phyloP scores from a whole-genome alignment of 148 eudicot genomes.

The Amaranthus cruentus region DNA sequence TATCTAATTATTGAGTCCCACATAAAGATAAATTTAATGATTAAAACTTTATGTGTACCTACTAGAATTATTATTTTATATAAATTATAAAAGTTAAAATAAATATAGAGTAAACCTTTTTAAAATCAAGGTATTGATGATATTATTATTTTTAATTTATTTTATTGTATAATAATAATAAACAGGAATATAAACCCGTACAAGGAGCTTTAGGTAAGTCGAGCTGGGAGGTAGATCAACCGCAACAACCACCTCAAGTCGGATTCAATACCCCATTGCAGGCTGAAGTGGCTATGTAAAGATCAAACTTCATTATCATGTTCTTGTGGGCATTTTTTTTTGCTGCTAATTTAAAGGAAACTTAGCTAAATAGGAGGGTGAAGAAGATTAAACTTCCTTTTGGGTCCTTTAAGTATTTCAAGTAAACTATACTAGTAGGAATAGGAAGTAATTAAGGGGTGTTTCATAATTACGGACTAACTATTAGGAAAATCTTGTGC shows the following conservation, averaged over 20 bases:
- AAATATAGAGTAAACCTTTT: no score
- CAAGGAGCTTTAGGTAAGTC: conserved; percentile 51
- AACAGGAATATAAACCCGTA: conserved; percentile 68
- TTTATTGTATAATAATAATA: not conserved
- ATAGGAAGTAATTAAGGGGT: not conserved
- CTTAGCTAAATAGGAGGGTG: not conserved
- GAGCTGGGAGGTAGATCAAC: conserved; percentile 59
- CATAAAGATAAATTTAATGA: not conserved
- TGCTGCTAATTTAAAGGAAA: conserved; percentile 10
- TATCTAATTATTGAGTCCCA: not conserved
- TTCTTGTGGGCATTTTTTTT: conserved; percentile 7
- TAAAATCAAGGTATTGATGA: no score
- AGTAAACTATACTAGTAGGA: not conserved
- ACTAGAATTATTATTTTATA: no score
- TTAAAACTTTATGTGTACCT: not conserved
- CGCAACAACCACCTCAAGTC: conserved; percentile 32
- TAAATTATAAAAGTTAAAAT: no score
- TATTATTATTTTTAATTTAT: not conserved
- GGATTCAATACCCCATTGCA: conserved; percentile 36
- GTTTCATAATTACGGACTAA: conserved; percentile 6
- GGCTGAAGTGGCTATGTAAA: conserved; percentile 41
- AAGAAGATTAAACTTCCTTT: conserved; percentile 13
- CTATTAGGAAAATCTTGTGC: conserved; percentile 7
- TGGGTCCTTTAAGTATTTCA: conserved; percentile 7
- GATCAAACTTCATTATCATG: conserved; percentile 1